Conservation (phyloP, 2,329 filamentous ascomycete genomes). For the Microdochium bolleyi region DNA sequence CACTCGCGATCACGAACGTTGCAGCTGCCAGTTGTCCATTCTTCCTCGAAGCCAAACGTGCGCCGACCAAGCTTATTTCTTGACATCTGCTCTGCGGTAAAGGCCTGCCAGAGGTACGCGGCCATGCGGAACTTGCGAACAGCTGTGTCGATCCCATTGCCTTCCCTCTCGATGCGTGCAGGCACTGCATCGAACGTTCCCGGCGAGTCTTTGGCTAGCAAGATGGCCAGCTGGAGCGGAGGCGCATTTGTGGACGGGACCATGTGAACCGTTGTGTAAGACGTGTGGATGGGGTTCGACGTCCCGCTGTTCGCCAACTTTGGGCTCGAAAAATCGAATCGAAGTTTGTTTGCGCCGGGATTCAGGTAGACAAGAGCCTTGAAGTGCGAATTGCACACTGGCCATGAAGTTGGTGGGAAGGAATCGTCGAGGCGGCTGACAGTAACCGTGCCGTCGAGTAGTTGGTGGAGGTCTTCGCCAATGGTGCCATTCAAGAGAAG, state of each 20-base stretch:
- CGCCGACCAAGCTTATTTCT: constrained; percentile 80
- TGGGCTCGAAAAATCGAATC: constrained; percentile 80
- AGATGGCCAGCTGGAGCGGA: constrained; percentile 80
- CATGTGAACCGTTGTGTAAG: constrained; percentile 79
- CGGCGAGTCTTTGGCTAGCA: constrained; percentile 82
- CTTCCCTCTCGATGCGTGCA: constrained; percentile 67
- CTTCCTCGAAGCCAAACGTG: constrained; percentile 86
- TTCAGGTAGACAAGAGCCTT: constrained; percentile 87
- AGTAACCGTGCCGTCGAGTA: constrained; percentile 71
- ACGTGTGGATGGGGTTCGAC: constrained; percentile 64
- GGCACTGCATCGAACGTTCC: constrained; percentile 78
- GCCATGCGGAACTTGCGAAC: constrained; percentile 90
- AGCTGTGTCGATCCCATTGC: constrained; percentile 72
- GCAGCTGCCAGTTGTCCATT: constrained; percentile 80
- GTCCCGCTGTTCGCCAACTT: constrained; percentile 65
- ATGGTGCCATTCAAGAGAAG: constrained; percentile 75
- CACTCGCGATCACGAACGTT: constrained; percentile 65
- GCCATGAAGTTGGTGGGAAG: constrained; percentile 80
- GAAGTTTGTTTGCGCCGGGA: constrained; percentile 80
- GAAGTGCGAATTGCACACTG: constrained; percentile 82
- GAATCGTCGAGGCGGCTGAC: constrained; percentile 76
- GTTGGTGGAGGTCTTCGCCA: constrained; percentile 59
- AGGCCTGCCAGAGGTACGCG: constrained; percentile 94
- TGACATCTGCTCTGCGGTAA: constrained; percentile 94
- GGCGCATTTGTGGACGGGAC: constrained; percentile 70